Conservation (phyloP, 78 protist species). For the Mantamonas sphyraenae region DNA sequence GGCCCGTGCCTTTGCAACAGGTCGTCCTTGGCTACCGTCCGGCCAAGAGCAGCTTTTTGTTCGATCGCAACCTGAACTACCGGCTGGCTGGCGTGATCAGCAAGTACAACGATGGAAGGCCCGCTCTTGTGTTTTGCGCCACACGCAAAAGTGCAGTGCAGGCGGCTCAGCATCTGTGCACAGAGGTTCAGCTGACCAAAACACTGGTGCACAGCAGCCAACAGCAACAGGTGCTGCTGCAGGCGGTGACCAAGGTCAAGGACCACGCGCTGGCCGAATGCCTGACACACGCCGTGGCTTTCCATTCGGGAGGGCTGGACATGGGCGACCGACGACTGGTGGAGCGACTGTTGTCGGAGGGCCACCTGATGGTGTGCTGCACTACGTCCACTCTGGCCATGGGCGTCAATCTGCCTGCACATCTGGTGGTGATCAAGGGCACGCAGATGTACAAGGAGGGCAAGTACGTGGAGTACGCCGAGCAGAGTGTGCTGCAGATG, state of each 20-base stretch:
- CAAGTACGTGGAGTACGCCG: not conserved
- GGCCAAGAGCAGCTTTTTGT: not conserved
- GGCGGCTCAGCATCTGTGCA: not conserved
- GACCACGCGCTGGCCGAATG: conserved; percentile 1
- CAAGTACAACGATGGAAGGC: not conserved
- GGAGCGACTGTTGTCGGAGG: conserved; percentile 12
- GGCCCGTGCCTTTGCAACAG: conserved; percentile 5
- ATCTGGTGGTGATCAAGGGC: conserved; percentile 23
- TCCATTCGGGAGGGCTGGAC: conserved; percentile 34
- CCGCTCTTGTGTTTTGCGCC: conserved; percentile 24
- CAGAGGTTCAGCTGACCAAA: not conserved
- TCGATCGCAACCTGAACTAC: conserved; percentile 16
- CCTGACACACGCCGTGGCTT: conserved; percentile 29
- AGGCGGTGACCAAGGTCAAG: too few species aligned
- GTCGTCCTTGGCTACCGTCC: conserved; percentile 5
- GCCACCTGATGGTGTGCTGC: conserved; percentile 20
- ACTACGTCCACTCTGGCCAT: conserved; percentile 44
- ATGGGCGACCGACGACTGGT: conserved; percentile 7
- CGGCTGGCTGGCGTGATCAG: not conserved
- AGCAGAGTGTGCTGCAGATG: conserved; percentile 16
- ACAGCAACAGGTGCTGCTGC: too few species aligned
- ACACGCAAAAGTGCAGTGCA: conserved; percentile 3
- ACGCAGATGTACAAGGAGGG: conserved; percentile 12
- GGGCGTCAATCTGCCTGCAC: conserved; percentile 61
- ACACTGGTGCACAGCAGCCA: too few species aligned